Percentiles rank a stretch among this genome's conserved stretches.
phyloP scores from a whole-genome alignment of 2,329 filamentous ascomycete genomes.

The Pezicula neosporulosa region DNA sequence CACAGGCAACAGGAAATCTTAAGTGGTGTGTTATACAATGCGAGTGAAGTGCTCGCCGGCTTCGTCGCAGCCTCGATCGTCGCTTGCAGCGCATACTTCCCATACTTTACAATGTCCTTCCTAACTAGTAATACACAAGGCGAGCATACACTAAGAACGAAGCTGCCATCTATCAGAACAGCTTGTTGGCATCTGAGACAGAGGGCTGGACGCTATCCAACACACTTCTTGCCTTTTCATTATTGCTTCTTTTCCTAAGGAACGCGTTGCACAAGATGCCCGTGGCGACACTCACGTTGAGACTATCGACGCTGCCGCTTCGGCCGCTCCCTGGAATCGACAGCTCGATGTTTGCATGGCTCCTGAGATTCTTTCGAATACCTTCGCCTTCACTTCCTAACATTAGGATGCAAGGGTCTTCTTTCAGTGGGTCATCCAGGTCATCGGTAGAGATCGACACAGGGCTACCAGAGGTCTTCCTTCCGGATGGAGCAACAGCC shows the following conservation, averaged over 20 bases:
- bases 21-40: too few relatives aligned
- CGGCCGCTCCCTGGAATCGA: conserved; percentile 53
- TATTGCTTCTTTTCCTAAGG: conserved; percentile 33
- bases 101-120: too few relatives aligned
- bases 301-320: conserved; percentile 69
- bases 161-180: conserved; percentile 5
- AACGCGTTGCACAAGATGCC: conserved; percentile 73
- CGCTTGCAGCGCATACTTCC: not conserved
- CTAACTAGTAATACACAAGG: too few relatives aligned
- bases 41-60: not conserved
- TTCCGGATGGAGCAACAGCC: conserved; percentile 54
- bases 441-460: conserved; percentile 41
- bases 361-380: conserved; percentile 59
- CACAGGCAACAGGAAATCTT: too few relatives aligned
- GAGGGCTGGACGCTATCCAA: not conserved
- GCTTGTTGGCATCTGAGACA: not conserved
- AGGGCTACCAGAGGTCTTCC: conserved; percentile 22
- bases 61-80: not conserved
- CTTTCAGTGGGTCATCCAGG: conserved; percentile 52
- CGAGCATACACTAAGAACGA: too few relatives aligned
- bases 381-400: conserved; percentile 81
- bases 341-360: conserved; percentile 61
- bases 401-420: conserved; percentile 72
- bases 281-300: conserved; percentile 90
- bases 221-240: not conserved